Evolutionary conservation across 495 filamentous ascomycete species (phyloP).

Genomic region (Xylaria castorea): DNA sequence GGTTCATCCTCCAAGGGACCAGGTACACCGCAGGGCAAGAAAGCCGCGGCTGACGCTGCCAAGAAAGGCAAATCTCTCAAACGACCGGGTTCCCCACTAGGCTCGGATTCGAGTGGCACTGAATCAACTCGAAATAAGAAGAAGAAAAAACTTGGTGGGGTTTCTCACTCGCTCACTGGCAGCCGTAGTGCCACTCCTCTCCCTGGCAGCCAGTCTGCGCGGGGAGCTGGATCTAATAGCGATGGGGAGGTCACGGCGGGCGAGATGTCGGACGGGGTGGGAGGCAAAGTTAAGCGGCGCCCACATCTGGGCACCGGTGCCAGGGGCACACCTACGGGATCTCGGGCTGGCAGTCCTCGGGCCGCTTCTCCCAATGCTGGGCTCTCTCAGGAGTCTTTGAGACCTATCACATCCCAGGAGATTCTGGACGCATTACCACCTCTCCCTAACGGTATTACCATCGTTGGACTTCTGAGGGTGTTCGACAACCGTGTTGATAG

Average conservation of each 20-base stretch:
- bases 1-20: slow-evolving; percentile 67
- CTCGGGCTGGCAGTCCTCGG: slow-evolving; percentile 59
- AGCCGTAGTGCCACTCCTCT: slow-evolving; percentile 62
- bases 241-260: slow-evolving; percentile 80
- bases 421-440: slow-evolving; percentile 71
- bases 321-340: slow-evolving; percentile 57
- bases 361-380: slow-evolving; percentile 50
- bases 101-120: slow-evolving; percentile 87
- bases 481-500: slow-evolving; percentile 68
- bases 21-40: slow-evolving; percentile 75
- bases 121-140: slow-evolving; percentile 88
- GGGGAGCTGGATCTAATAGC: slow-evolving; percentile 71
- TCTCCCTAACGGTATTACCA: slow-evolving; percentile 65
- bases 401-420: slow-evolving; percentile 59
- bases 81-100: slow-evolving; percentile 82
- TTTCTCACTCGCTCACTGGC: slow-evolving; percentile 50
- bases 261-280: slow-evolving; percentile 73
- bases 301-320: slow-evolving; percentile 61
- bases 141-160: slow-evolving; percentile 67
- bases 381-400: slow-evolving; percentile 26
- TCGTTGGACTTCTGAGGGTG: slow-evolving; percentile 63
- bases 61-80: slow-evolving; percentile 79
- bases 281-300: slow-evolving; percentile 69
- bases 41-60: slow-evolving; percentile 52
- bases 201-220: slow-evolving; percentile 53